phyloP scores from a whole-genome alignment of 495 filamentous ascomycete genomes.

The Hamigera avellanea region DNA sequence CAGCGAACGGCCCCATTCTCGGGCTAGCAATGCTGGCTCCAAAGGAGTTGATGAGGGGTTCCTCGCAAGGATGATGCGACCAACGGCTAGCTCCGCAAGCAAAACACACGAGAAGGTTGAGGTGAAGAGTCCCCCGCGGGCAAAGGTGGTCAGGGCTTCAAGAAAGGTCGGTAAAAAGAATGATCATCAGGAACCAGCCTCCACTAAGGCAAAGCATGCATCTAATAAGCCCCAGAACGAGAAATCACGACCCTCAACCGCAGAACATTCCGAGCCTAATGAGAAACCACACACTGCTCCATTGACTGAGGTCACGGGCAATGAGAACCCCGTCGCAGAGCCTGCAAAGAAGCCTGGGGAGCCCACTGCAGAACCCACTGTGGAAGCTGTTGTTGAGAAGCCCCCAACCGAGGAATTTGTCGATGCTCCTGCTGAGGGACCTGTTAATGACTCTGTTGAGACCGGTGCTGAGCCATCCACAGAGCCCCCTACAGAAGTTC shows the following conservation, averaged over 20 bases:
- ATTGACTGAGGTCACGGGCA: slow-evolving; percentile 9
- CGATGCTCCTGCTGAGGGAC: slow-evolving; percentile 2
- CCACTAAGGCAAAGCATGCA: slow-evolving; percentile 13
- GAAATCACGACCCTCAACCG: slow-evolving; percentile 9
- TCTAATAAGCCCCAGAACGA: slow-evolving; percentile 12
- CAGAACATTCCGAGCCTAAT: slow-evolving; percentile 4
- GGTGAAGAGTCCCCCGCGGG: slow-evolving; percentile 25
- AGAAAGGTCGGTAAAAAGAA: slow-evolving; percentile 15
- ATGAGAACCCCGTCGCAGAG: slow-evolving; percentile 13
- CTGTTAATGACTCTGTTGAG: slow-evolving; percentile 1
- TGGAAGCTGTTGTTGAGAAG: slow-evolving; percentile 1
- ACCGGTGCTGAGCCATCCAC: neutral
- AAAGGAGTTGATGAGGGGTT: slow-evolving; percentile 60
- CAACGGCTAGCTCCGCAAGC: slow-evolving; percentile 65
- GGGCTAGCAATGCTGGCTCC: slow-evolving; percentile 25
- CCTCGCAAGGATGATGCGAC: slow-evolving; percentile 86
- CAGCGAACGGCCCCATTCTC: slow-evolving; percentile 29
- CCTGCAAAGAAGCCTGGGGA: neutral
- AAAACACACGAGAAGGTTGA: slow-evolving; percentile 65
- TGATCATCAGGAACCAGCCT: slow-evolving; percentile 10
- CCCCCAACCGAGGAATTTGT: slow-evolving; percentile 2
- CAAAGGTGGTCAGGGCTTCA: slow-evolving; percentile 8
- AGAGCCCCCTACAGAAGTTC: no score
- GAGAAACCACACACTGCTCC: slow-evolving; percentile 4
- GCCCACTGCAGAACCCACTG: neutral